phyloP scores from a whole-genome alignment of 2,329 filamentous ascomycete genomes.

The Aspergillus caelatus region DNA sequence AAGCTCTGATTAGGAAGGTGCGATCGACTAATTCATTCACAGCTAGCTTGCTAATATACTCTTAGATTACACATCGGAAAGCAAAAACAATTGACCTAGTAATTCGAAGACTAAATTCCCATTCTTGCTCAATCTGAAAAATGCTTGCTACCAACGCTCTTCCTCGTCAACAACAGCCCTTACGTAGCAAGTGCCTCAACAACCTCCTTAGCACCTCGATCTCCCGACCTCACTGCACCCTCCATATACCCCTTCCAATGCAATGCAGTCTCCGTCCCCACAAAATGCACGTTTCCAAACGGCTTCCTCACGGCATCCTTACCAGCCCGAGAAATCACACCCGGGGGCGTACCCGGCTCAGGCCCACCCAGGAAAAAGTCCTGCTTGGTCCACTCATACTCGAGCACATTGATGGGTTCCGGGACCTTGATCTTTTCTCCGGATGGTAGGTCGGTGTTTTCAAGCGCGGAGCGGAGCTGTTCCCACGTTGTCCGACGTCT shows the following conservation, averaged over 20 bases:
- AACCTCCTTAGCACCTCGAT: conserved; percentile 12
- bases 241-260: conserved; percentile 32
- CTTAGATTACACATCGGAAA: too few species aligned
- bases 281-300: conserved; percentile 24
- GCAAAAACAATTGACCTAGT: too few species aligned
- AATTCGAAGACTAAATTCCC: too few species aligned
- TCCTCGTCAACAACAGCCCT: too few species aligned
- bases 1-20: too few species aligned
- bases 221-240: conserved; percentile 27
- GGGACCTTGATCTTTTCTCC: neutral
- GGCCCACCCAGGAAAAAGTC: neutral
- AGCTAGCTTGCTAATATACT: too few species aligned
- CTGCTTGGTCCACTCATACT: neutral
- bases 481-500: neutral
- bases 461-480: neutral
- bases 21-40: too few species aligned
- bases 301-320: conserved; percentile 14
- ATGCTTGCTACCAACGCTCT: too few species aligned
- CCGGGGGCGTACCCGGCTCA: neutral
- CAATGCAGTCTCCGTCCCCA: conserved; percentile 25
- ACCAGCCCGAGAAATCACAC: neutral
- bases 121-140: too few species aligned
- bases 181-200: too few species aligned
- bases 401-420: neutral
- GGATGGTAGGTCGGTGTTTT: neutral